Evolutionary conservation across 257 asterid genomes (phyloP).

Genomic region (Henckelia pumila): DNA sequence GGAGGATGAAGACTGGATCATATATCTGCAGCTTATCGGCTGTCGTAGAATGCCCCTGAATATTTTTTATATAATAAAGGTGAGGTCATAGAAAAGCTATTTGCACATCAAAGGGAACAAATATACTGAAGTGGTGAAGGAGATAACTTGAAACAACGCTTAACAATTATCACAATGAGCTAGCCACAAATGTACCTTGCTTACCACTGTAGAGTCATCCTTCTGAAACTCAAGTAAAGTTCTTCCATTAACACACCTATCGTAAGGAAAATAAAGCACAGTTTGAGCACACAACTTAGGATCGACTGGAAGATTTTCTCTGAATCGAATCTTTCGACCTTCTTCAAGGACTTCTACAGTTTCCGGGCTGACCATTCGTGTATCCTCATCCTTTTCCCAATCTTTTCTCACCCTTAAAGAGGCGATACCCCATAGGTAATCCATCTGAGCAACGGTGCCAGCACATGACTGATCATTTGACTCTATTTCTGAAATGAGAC

Average conservation of each 20-base stretch:
- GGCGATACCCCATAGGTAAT: conserved; percentile 84
- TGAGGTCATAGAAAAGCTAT: conserved; percentile 1
- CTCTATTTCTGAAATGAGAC: conserved; percentile 62
- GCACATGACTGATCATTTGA: conserved; percentile 48
- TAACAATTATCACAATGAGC: conserved; percentile 11
- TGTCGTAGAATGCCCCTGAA: conserved; percentile 43
- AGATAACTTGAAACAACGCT: conserved; percentile 8
- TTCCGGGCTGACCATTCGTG: conserved; percentile 30
- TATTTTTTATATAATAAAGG: conserved; percentile 16
- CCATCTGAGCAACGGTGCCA: conserved; percentile 57
- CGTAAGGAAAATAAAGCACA: conserved; percentile 67
- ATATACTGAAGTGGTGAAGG: conserved; percentile 15
- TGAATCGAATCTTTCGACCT: conserved; percentile 48
- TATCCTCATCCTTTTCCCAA: conserved; percentile 39
- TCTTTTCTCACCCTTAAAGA: conserved; percentile 50
- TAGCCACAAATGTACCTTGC: conserved; percentile 40
- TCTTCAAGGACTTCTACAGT: conserved; percentile 50
- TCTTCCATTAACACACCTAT: conserved; percentile 42
- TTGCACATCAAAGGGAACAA: neutral
- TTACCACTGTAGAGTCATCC: conserved; percentile 38
- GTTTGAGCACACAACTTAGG: conserved; percentile 83
- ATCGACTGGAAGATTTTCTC: conserved; percentile 79
- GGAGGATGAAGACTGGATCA: conserved; percentile 86
- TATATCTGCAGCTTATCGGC: conserved; percentile 48
- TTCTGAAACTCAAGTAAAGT: conserved; percentile 33